Conservation (phyloP, 768 basidiomycete species). For the Gloeostereum incarnatum region DNA sequence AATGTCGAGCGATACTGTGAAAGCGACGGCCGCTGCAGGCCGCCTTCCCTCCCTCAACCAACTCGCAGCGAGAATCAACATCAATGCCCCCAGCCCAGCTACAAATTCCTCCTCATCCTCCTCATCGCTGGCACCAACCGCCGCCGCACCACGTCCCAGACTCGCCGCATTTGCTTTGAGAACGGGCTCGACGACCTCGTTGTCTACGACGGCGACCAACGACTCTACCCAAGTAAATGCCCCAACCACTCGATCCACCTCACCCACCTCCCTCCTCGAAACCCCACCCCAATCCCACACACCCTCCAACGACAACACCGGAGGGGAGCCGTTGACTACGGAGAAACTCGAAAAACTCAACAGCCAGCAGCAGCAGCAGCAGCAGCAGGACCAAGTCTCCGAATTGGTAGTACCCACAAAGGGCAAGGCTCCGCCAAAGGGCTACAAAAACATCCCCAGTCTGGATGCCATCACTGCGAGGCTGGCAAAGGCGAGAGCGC, state of each 20-base stretch:
- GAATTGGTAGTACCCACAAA: slow-evolving; percentile 17
- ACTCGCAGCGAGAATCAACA: slow-evolving; percentile 68
- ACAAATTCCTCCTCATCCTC: slow-evolving; percentile 17
- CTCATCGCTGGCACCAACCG: slow-evolving; percentile 12
- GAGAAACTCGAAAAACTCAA: slow-evolving; percentile 62
- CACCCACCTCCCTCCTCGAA: slow-evolving; percentile 40
- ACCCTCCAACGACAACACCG: slow-evolving; percentile 19
- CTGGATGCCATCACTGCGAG: slow-evolving; percentile 81
- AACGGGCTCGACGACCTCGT: slow-evolving; percentile 41
- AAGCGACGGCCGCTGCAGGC: no score
- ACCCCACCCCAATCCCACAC: slow-evolving; percentile 22
- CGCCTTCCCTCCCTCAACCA: slow-evolving; percentile 74
- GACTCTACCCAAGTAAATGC: slow-evolving; percentile 65
- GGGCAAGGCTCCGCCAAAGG: slow-evolving; percentile 30
- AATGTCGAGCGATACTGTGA: no score
- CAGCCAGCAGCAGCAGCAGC: slow-evolving; percentile 30
- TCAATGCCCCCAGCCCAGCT: slow-evolving; percentile 23
- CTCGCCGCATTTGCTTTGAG: slow-evolving; percentile 67
- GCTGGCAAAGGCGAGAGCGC: slow-evolving; percentile 58
- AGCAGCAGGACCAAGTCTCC: slow-evolving; percentile 12
- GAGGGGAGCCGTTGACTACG: slow-evolving; percentile 50
- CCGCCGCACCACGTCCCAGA: slow-evolving; percentile 49
- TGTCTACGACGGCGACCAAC: slow-evolving; percentile 38
- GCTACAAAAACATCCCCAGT: slow-evolving; percentile 84
- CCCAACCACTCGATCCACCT: slow-evolving; percentile 57